These are phyloP conservation scores for Fraxinus albicans DNA, from an alignment of 305 asterid genomes.

Conservation along the genomic window DNA sequence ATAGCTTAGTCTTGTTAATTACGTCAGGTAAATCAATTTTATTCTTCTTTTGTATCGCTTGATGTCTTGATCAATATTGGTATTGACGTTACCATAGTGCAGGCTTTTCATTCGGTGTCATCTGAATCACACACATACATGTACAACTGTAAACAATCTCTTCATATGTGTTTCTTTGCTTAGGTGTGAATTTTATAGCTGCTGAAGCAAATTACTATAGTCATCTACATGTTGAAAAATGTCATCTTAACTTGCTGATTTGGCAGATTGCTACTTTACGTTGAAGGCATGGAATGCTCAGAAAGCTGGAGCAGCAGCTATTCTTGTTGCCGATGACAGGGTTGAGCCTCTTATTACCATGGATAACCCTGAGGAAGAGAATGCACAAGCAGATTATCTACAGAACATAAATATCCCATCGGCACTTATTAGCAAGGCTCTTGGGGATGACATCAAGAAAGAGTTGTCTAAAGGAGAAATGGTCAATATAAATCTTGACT, in stretches of 20 bases:
- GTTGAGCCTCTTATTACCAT: slow-evolving; percentile 86
- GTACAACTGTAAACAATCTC: neutral
- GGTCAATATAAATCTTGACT: slow-evolving; percentile 84
- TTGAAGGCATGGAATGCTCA: slow-evolving; percentile 98
- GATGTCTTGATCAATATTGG: slow-evolving; percentile 1
- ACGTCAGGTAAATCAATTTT: neutral
- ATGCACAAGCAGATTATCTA: slow-evolving; percentile 64
- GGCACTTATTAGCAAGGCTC: slow-evolving; percentile 83
- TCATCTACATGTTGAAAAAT: slow-evolving; percentile 1
- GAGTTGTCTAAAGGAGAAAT: slow-evolving; percentile 53
- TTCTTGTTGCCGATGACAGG: slow-evolving; percentile 88
- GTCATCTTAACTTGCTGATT: slow-evolving; percentile 22
- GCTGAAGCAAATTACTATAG: neutral
- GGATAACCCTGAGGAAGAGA: slow-evolving; percentile 91
- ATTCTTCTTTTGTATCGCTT: neutral
- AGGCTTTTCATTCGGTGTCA: neutral
- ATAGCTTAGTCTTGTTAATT: neutral
- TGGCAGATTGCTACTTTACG: slow-evolving; percentile 86
- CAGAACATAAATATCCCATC: slow-evolving; percentile 87
- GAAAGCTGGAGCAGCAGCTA: slow-evolving; percentile 97
- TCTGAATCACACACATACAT: neutral
- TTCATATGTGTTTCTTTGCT: neutral
- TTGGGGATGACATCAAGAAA: slow-evolving; percentile 81
- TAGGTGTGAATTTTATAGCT: neutral
- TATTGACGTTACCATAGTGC: neutral